A percentile compares a stretch with the other conserved stretches of the same genome.
These are phyloP conservation scores for Coemansia sp. DNA, from an alignment of 192 early-diverging fungal genomes.

Conservation along the genomic window DNA sequence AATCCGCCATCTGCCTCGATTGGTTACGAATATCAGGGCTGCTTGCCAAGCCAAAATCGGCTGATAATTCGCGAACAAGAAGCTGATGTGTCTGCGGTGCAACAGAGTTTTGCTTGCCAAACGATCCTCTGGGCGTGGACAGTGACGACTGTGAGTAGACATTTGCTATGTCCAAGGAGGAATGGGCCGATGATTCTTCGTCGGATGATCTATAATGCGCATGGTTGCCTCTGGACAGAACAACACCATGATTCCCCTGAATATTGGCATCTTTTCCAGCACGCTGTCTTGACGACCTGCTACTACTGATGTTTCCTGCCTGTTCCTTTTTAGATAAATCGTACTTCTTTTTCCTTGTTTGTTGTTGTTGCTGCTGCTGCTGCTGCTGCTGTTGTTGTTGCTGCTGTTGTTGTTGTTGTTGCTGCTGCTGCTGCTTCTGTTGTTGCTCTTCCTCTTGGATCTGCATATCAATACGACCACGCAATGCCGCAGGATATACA, in stretches of 20 bases:
- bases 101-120: conserved; percentile 14
- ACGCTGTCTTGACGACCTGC: conserved; percentile 24
- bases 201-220: conserved; percentile 42
- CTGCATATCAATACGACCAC: conserved; percentile 56
- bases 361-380: conserved; percentile 24
- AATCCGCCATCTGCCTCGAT: conserved; percentile 24
- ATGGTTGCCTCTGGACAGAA: conserved; percentile 11
- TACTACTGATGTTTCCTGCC: not conserved
- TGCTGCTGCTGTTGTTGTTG: conserved; percentile 31
- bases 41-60: conserved; percentile 22
- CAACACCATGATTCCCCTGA: conserved; percentile 9
- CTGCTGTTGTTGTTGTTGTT: conserved; percentile 24
- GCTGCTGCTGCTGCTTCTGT: conserved; percentile 31
- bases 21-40: conserved; percentile 26
- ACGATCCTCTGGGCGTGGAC: conserved; percentile 41
- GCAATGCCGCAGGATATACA: conserved; percentile 60
- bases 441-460: conserved; percentile 35
- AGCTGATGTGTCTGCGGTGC: conserved; percentile 18
- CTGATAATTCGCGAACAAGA: conserved; percentile 36
- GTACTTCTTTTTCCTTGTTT: conserved; percentile 30
- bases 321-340: conserved; percentile 33
- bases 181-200: conserved; percentile 26
- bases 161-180: conserved; percentile 30
- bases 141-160: conserved; percentile 21
- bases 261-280: conserved; percentile 19